These are phyloP conservation scores for Fusarium newnesense DNA, from an alignment of 2,329 filamentous ascomycete species.

Conservation along the genomic window DNA sequence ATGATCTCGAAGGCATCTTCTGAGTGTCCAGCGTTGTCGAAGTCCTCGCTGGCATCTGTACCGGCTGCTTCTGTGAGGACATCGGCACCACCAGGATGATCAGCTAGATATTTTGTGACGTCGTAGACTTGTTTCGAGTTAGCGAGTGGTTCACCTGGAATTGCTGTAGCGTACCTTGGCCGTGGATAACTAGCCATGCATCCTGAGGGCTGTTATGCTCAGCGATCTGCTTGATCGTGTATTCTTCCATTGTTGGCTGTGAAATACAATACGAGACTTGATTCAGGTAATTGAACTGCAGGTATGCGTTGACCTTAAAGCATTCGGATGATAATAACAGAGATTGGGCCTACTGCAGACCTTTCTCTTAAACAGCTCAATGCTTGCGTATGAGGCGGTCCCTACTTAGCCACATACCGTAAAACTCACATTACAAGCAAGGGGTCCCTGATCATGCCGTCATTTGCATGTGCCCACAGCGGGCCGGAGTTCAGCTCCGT, in stretches of 20 bases:
- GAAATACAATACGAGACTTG: fast-evolving
- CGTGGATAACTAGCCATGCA: constrained; percentile 4
- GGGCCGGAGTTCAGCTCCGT: neutral
- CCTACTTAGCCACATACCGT: neutral
- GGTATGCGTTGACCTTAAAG: no score
- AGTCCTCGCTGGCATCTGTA: constrained; percentile 80
- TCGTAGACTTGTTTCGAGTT: constrained; percentile 60
- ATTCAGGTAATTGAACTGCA: fast-evolving
- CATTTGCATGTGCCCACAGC: neutral
- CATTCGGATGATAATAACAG: no score
- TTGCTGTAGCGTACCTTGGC: neutral
- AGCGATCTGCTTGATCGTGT: neutral
- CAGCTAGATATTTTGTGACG: constrained; percentile 64
- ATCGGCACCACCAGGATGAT: constrained; percentile 79
- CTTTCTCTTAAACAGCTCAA: neutral
- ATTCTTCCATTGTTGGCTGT: neutral
- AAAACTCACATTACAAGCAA: no score
- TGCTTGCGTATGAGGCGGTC: no score
- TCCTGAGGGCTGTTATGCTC: neutral
- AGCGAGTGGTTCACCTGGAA: fast-evolving
- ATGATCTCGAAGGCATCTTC: constrained; percentile 64
- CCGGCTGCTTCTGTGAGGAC: constrained; percentile 81
- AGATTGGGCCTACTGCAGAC: neutral
- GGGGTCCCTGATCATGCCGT: neutral
- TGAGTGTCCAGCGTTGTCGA: constrained; percentile 86